Conservation (phyloP, 1,139 yeast species). For the Suhomyces panamericanus region DNA sequence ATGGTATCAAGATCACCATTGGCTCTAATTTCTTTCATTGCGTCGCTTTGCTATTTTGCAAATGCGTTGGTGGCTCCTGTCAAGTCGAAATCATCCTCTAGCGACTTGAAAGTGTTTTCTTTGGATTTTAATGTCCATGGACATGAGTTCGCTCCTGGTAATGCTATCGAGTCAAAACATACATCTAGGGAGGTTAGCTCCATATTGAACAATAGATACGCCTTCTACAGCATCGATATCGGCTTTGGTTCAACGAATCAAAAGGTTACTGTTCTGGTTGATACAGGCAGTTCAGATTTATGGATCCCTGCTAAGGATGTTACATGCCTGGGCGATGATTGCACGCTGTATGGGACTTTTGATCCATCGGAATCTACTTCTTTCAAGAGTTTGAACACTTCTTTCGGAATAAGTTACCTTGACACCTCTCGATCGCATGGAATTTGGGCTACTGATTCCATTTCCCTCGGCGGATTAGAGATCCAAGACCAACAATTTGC, state of each 20-base stretch:
- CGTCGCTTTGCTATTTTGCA: no score
- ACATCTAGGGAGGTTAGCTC: no score
- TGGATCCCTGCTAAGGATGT: conserved; percentile 25
- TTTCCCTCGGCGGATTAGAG: conserved; percentile 13
- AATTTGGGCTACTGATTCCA: conserved; percentile 19
- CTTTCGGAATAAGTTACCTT: conserved; percentile 18
- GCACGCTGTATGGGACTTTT: conserved; percentile 11
- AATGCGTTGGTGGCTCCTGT: no score
- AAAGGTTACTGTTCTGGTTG: conserved; percentile 14
- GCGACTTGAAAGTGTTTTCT: no score
- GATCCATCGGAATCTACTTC: conserved; percentile 12
- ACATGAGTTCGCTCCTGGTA: no score
- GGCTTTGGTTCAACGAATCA: conserved; percentile 14
- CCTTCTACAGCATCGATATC: background rate
- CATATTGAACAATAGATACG: no score
- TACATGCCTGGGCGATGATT: conserved; percentile 22
- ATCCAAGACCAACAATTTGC: conserved; percentile 20
- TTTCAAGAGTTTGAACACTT: conserved; percentile 2
- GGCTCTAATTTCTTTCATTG: no score
- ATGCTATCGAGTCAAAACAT: no score
- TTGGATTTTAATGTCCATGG: no score
- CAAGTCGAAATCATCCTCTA: no score
- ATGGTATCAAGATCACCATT: no score
- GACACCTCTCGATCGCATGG: conserved; percentile 19
- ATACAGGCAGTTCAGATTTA: conserved; percentile 26